Conservation (phyloP, 1,139 yeast genomes). For the Eremothecium coryli region DNA sequence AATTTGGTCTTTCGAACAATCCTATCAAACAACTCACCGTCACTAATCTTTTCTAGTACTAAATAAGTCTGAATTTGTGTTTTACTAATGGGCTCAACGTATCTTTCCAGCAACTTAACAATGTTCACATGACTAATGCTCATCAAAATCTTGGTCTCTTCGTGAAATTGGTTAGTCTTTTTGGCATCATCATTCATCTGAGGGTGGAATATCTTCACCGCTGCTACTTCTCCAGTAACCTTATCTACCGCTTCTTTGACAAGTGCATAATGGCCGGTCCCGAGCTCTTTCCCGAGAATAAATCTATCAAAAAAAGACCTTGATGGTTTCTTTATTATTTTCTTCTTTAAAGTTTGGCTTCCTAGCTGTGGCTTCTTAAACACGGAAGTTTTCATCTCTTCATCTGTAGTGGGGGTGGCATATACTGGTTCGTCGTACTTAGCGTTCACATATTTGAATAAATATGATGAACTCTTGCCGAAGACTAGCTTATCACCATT, state of each 20-base stretch:
- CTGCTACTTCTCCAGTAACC: slow-evolving; percentile 50
- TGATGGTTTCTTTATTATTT: slow-evolving; percentile 13
- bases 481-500: slow-evolving; percentile 59
- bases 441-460: slow-evolving; percentile 40
- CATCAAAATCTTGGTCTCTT: slow-evolving; percentile 57
- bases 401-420: slow-evolving; percentile 12
- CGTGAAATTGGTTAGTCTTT: slow-evolving; percentile 43
- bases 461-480: slow-evolving; percentile 51
- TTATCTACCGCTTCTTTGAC: slow-evolving; percentile 61
- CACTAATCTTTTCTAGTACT: slow-evolving; percentile 63
- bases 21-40: slow-evolving; percentile 67
- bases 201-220: slow-evolving; percentile 72
- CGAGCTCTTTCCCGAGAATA: slow-evolving; percentile 51
- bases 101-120: slow-evolving; percentile 56
- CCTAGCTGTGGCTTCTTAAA: slow-evolving; percentile 26
- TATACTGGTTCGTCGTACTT: too few relatives aligned
- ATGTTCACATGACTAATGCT: slow-evolving; percentile 65
- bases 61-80: slow-evolving; percentile 51
- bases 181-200: slow-evolving; percentile 44
- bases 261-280: slow-evolving; percentile 71
- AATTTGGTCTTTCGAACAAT: slow-evolving; percentile 54
- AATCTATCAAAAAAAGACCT: slow-evolving; percentile 51
- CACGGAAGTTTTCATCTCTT: slow-evolving; percentile 9
- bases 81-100: slow-evolving; percentile 56
- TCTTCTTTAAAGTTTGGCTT: slow-evolving; percentile 18